A percentile compares a stretch with the other conserved stretches of the same genome.
Conservation (phyloP, 352 stramenopile genomes). For the Globisporangium cystogenes region DNA sequence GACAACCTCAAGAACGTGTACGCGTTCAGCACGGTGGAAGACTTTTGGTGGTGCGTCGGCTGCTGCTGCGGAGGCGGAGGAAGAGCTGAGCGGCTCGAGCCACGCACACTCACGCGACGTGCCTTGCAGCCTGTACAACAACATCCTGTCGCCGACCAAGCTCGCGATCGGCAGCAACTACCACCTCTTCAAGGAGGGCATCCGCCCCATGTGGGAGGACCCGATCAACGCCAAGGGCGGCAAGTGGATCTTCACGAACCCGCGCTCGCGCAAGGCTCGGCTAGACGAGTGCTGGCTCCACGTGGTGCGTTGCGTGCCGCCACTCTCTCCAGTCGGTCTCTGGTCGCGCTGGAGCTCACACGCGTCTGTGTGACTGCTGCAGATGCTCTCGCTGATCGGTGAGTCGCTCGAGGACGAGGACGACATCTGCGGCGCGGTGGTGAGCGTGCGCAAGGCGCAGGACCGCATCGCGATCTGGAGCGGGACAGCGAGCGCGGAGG, state of each 20-base stretch:
- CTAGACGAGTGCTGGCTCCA: slow-evolving; percentile 96
- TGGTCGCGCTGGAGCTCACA: neutral
- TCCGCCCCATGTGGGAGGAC: slow-evolving; percentile 98
- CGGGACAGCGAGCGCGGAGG: slow-evolving; percentile 63
- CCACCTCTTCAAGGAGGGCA: slow-evolving; percentile 96
- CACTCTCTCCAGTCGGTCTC: neutral
- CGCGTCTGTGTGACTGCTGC: neutral
- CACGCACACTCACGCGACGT: no score
- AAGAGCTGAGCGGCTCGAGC: no score
- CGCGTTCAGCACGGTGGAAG: slow-evolving; percentile 94
- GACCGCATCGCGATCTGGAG: slow-evolving; percentile 96
- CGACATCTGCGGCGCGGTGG: slow-evolving; percentile 94
- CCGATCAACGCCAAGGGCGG: slow-evolving; percentile 92
- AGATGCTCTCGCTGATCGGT: slow-evolving; percentile 94
- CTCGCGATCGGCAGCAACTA: slow-evolving; percentile 94
- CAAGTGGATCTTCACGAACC: slow-evolving; percentile 97
- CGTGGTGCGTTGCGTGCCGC: slow-evolving; percentile 50
- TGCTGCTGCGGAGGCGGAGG: neutral
- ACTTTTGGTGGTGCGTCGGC: slow-evolving; percentile 92
- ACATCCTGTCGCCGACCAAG: slow-evolving; percentile 88
- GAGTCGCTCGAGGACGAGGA: slow-evolving; percentile 93
- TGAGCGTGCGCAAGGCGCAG: slow-evolving; percentile 93
- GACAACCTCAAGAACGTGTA: slow-evolving; percentile 91
- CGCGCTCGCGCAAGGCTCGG: slow-evolving; percentile 89
- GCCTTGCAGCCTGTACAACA: slow-evolving; percentile 86